Evolutionary conservation across 495 filamentous ascomycete genomes (phyloP).

Genomic region (Alectoria sarmentosa): DNA sequence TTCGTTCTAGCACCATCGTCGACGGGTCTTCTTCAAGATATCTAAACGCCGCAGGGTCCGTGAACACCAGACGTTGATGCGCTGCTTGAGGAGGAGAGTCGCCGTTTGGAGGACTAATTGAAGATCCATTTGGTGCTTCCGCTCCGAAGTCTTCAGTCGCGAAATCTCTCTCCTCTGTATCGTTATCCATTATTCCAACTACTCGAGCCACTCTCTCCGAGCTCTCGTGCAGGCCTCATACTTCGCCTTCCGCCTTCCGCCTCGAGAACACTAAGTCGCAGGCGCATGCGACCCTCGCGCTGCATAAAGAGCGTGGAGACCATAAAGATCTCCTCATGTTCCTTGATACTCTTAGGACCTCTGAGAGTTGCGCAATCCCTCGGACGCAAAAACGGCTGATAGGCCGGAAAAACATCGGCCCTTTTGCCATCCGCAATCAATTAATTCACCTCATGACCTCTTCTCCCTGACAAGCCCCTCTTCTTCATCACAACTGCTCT

Average conservation of each 20-base stretch:
- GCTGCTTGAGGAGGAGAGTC: conserved; percentile 5
- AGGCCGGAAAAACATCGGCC: conserved; percentile 16
- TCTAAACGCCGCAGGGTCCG: conserved; percentile 68
- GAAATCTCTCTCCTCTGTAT: conserved; percentile 18
- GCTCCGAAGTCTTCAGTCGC: conserved; percentile 5
- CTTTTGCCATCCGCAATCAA: conserved; percentile 5
- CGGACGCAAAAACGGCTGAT: not conserved
- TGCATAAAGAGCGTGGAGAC: not conserved
- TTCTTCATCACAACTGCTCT: not conserved
- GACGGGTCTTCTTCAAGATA: conserved; percentile 86
- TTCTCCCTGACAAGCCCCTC: not conserved
- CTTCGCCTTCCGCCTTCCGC: not conserved
- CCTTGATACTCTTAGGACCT: not conserved
- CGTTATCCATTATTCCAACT: conserved; percentile 13
- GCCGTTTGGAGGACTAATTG: not conserved
- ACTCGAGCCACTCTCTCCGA: not conserved
- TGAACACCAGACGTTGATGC: conserved; percentile 56
- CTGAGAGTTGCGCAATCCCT: not conserved
- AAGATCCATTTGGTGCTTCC: not conserved
- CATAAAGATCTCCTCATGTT: not conserved
- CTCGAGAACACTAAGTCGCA: not conserved
- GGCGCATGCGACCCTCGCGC: not conserved
- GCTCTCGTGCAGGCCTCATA: conserved; percentile 9
- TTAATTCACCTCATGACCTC: conserved; percentile 12
- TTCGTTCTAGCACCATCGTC: conserved; percentile 66